phyloP scores from a whole-genome alignment of 2,329 filamentous ascomycete genomes.

The Fusarium sublunatum region DNA sequence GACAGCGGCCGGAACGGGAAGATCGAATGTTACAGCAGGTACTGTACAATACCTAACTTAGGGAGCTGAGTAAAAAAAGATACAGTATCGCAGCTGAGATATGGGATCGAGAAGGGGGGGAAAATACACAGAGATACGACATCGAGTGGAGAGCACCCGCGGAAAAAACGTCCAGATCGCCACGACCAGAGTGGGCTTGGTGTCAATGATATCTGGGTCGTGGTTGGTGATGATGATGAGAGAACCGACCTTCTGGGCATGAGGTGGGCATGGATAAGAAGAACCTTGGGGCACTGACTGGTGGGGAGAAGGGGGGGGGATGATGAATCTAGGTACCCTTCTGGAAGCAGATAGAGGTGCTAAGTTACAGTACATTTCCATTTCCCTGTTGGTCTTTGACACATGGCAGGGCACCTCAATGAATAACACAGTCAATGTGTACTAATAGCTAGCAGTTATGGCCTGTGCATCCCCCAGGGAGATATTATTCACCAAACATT shows the following conservation, averaged over 20 bases:
- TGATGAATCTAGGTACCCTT: not conserved
- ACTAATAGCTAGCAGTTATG: too few relatives aligned
- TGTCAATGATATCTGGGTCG: conserved; percentile 10
- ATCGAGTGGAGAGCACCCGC: not conserved
- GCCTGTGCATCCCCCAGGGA: not conserved
- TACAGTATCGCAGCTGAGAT: not conserved
- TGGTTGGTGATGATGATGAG: conserved; percentile 35
- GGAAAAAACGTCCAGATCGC: conserved; percentile 13
- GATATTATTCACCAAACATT: not conserved
- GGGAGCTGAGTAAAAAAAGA: conserved; percentile 1
- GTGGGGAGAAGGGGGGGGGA: conserved; percentile 4
- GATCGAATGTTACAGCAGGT: conserved; percentile 18
- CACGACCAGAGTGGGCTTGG: conserved; percentile 24
- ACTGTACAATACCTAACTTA: conserved; percentile 1
- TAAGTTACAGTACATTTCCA: not conserved
- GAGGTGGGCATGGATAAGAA: conserved; percentile 2
- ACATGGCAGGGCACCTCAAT: not conserved
- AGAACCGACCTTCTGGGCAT: conserved; percentile 25
- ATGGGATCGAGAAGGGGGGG: not conserved
- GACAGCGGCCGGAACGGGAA: conserved; percentile 45
- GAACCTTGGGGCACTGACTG: conserved; percentile 25
- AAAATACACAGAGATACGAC: not conserved
- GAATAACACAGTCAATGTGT: conserved; percentile 3
- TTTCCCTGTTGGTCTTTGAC: not conserved
- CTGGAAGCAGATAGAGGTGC: not conserved